A percentile compares a stretch with the other conserved stretches of the same genome.
Conservation (phyloP, 805 yeast genomes). For the Candida sonorensis region DNA sequence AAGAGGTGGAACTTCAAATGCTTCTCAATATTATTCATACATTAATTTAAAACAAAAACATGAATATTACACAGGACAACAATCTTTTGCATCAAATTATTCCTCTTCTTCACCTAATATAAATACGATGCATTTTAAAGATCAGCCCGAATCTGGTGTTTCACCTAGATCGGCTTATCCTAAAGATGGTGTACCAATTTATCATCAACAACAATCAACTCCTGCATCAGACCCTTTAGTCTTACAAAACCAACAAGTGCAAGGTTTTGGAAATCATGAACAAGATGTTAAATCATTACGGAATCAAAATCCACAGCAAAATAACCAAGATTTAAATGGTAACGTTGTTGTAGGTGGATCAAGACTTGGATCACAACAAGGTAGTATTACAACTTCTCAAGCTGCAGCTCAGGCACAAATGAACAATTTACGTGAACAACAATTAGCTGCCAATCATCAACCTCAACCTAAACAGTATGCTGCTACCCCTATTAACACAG, state of each 20-base stretch:
- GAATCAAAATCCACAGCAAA: background rate
- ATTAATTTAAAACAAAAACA: conserved; percentile 54
- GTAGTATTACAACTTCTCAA: conserved; percentile 15
- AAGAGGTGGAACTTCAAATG: conserved; percentile 53
- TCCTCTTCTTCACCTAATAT: too few species aligned
- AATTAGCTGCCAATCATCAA: conserved; percentile 21
- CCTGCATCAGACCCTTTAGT: too few species aligned
- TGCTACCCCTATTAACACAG: too few species aligned
- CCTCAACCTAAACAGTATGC: conserved; percentile 16
- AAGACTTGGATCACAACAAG: background rate
- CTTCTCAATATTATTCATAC: conserved; percentile 65
- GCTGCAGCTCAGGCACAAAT: conserved; percentile 24
- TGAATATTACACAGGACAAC: conserved; percentile 34
- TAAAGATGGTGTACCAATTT: background rate
- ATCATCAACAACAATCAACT: background rate
- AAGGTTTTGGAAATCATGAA: too few species aligned
- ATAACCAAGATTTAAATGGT: too few species aligned
- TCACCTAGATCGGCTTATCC: too few species aligned
- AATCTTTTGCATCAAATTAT: conserved; percentile 8
- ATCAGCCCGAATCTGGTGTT: too few species aligned
- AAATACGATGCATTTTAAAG: too few species aligned
- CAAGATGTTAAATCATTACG: too few species aligned
- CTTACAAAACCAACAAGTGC: conserved; percentile 3
- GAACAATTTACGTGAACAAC: conserved; percentile 22
- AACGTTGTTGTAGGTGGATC: background rate